These are phyloP conservation scores for Kwoniella heveanensis DNA, from an alignment of 768 basidiomycete genomes.

Conservation along the genomic window DNA sequence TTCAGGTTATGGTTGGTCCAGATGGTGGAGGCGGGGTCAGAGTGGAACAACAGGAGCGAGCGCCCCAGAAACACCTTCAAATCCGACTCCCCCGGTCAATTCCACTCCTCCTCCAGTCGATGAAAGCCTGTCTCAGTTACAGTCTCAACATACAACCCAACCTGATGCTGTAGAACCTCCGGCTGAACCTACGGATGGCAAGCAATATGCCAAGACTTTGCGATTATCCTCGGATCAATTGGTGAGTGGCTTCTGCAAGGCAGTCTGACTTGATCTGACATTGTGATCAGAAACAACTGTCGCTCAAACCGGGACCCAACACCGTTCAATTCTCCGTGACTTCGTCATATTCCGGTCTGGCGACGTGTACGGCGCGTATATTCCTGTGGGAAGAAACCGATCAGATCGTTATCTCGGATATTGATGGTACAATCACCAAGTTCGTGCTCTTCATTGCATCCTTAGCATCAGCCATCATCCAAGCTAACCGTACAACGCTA, in stretches of 20 bases:
- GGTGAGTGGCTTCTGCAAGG: conserved; percentile 59
- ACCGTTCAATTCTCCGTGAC: conserved; percentile 91
- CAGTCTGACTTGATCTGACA: background rate
- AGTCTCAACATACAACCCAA: background rate
- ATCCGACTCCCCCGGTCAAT: conserved; percentile 5
- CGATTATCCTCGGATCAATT: conserved; percentile 92
- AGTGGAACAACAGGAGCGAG: conserved; percentile 21
- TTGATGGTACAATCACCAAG: conserved; percentile 99
- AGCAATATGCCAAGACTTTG: conserved; percentile 86
- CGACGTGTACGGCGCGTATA: conserved; percentile 86
- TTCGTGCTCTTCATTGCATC: too few relatives aligned
- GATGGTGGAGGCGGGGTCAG: conserved; percentile 54
- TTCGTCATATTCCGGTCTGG: conserved; percentile 67
- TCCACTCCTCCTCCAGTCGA: background rate
- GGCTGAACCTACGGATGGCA: conserved; percentile 36
- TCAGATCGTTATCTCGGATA: conserved; percentile 89
- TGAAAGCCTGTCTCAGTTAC: background rate
- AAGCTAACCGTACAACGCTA: too few relatives aligned
- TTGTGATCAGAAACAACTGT: conserved; percentile 71
- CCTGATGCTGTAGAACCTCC: background rate
- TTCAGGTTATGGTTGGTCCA: conserved; percentile 54
- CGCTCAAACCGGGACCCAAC: conserved; percentile 83
- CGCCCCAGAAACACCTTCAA: conserved; percentile 11
- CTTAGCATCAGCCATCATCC: too few relatives aligned
- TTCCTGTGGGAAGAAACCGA: conserved; percentile 96